Base-by-base conservation (phyloP, 257 asterid species). In the Marsdenia floribunda region DNA sequence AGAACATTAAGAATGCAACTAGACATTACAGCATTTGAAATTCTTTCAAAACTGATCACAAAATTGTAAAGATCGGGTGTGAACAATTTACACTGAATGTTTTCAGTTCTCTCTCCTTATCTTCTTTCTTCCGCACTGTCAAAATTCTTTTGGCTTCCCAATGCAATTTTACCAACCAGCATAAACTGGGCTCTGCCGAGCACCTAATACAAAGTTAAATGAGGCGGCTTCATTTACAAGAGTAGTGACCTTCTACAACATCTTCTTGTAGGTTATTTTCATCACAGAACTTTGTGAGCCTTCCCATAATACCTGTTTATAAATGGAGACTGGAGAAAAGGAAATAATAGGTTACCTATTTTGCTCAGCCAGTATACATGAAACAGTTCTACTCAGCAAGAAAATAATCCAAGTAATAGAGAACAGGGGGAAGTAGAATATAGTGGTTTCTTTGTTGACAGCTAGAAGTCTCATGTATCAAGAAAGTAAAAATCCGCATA, bases 291-390 rank as follows among this genome's bases (percentile, higher is more conserved):
- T 82, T 70, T 70, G 81, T 90, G 89, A 80, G 99, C 99, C 81
- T 87, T 90, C 60, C 99, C 93, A 0, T 90, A 94, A 84, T 94
- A 94, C 81, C 98, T 89, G 86, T 94, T 94, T 80, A 94, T 94
- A 80, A 88, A 94, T 55, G 84, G 80, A 57, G 97, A 72, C 99
- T 94, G 93, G 86, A 76, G 76, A 46, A 61, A 58, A 82, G 52
- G 26, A 44, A 65, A 9, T 16, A 65, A 9, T 16, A 24, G 21
- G 66, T 71, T 50, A 71, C 61, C 24, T 55, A 37, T 52, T 33
- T 24, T 13, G 24, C 58, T 21, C 13, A 70, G 22, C 8, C 14
- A 44, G 73, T 24, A 26, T 24, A 35, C 19, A 12, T 13, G 12
- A 1, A 3, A 24, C 63, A 26, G 47, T 33, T 29, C 10, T 24